A percentile compares a stretch with the other conserved stretches of the same genome.
These are phyloP conservation scores for Cucurbita moschata DNA, from an alignment of 306 rosid genomes.

Conservation along the genomic window DNA sequence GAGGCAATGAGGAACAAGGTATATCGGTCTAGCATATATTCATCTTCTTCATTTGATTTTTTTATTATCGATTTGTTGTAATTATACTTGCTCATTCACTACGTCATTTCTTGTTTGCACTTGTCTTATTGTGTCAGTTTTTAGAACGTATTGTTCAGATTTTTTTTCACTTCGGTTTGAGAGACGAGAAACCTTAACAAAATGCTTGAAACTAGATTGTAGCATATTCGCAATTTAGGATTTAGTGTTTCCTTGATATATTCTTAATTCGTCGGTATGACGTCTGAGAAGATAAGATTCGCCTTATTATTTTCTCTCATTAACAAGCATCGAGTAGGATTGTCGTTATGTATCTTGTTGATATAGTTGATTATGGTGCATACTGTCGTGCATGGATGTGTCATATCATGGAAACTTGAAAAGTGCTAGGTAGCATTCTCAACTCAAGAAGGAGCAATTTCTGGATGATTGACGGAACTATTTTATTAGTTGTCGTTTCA, in stretches of 20 bases:
- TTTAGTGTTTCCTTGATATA: background rate
- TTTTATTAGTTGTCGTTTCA: background rate
- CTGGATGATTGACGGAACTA: background rate
- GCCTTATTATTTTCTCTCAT: background rate
- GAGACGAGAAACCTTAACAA: background rate
- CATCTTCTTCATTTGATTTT: background rate
- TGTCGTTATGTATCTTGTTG: background rate
- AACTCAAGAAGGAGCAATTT: background rate
- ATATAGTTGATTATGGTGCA: background rate
- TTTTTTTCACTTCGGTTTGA: background rate
- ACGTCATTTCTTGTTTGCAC: background rate
- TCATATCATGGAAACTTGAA: background rate
- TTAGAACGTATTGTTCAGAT: background rate
- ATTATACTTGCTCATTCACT: background rate
- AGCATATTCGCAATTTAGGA: background rate
- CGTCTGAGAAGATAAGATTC: background rate
- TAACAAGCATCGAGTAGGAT: background rate
- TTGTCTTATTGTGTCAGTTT: background rate
- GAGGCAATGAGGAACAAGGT: conserved; percentile 75
- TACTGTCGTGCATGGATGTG: background rate
- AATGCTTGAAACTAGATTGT: background rate
- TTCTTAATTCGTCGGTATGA: background rate
- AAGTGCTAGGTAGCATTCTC: background rate
- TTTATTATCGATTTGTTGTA: background rate
- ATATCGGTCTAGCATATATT: background rate